phyloP scores from a whole-genome alignment of 495 filamentous ascomycete genomes.

The Clavariopsis aquatica region DNA sequence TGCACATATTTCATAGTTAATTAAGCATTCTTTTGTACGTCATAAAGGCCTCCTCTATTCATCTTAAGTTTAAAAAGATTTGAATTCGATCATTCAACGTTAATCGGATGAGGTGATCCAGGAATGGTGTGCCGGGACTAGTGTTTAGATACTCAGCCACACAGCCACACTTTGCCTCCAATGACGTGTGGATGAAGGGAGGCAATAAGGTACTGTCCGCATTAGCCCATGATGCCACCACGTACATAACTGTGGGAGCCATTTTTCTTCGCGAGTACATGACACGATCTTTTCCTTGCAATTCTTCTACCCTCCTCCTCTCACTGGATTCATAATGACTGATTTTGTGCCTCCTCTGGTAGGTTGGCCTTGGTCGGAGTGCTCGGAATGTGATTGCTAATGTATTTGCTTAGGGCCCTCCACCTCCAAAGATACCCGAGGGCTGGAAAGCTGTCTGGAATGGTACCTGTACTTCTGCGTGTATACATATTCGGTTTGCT shows the following conservation, averaged over 20 bases:
- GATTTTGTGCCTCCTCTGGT: conserved; percentile 36
- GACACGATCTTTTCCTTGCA: too few relatives aligned
- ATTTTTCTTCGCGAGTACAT: neutral
- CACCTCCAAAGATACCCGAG: conserved; percentile 81
- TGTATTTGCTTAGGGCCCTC: conserved; percentile 61
- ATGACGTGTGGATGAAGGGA: neutral
- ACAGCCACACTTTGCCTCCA: conserved; percentile 15
- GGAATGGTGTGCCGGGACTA: neutral
- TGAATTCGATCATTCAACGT: neutral
- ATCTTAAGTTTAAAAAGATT: neutral
- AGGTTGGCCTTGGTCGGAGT: neutral
- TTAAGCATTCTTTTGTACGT: conserved; percentile 5
- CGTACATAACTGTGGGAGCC: neutral
- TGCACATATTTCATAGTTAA: conserved; percentile 37
- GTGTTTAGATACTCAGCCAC: neutral
- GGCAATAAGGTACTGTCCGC: neutral
- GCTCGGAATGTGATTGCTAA: conserved; percentile 7
- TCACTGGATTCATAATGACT: conserved; percentile 11
- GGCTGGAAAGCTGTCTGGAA: conserved; percentile 87
- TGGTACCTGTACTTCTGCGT: conserved; percentile 56
- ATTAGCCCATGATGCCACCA: conserved; percentile 1
- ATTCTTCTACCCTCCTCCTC: neutral
- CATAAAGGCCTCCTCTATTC: neutral
- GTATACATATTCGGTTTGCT: neutral
- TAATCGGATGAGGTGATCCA: neutral